A percentile compares a stretch with the other conserved stretches of the same genome.
Conservation (phyloP, 140 eudicot genomes). For the Artemisia princeps region DNA sequence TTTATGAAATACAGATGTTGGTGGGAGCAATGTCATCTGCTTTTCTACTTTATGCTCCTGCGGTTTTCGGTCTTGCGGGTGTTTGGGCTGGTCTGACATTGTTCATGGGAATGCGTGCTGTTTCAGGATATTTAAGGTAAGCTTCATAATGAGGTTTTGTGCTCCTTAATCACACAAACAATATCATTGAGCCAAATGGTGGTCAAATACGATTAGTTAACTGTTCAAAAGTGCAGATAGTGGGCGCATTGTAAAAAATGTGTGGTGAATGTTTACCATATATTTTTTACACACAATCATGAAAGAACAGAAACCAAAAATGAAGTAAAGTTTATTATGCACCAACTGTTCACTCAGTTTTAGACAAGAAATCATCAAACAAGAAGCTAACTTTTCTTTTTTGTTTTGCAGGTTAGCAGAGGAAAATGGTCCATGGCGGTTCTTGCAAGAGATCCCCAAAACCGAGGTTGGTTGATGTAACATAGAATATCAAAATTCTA, state of each 20-base stretch:
- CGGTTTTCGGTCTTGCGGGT: slow-evolving; percentile 62
- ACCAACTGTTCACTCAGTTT: not conserved
- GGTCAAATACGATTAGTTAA: not conserved
- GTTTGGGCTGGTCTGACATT: slow-evolving; percentile 78
- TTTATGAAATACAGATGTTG: slow-evolving; percentile 37
- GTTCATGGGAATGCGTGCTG: slow-evolving; percentile 65
- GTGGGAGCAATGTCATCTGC: slow-evolving; percentile 70
- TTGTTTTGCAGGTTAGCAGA: slow-evolving; percentile 42
- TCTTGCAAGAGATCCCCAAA: slow-evolving; percentile 42
- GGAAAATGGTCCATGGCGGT: slow-evolving; percentile 79
- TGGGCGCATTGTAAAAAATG: not conserved
- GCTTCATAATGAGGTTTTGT: not conserved
- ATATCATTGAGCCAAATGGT: not conserved
- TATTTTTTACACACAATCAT: too few relatives aligned
- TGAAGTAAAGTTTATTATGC: not conserved
- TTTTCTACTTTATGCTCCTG: slow-evolving; percentile 60
- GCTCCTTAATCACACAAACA: not conserved
- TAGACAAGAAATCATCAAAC: not conserved
- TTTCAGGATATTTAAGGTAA: slow-evolving; percentile 68
- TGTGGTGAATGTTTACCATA: too few relatives aligned
- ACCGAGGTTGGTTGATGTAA: slow-evolving; percentile 37
- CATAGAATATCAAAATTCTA: not conserved
- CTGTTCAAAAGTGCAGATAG: not conserved
- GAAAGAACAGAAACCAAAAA: not conserved
- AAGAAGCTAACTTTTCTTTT: not conserved